Evolutionary conservation across 192 early-diverging fungal genomes (phyloP).

Genomic region (Gamsiella multidivaricata): DNA sequence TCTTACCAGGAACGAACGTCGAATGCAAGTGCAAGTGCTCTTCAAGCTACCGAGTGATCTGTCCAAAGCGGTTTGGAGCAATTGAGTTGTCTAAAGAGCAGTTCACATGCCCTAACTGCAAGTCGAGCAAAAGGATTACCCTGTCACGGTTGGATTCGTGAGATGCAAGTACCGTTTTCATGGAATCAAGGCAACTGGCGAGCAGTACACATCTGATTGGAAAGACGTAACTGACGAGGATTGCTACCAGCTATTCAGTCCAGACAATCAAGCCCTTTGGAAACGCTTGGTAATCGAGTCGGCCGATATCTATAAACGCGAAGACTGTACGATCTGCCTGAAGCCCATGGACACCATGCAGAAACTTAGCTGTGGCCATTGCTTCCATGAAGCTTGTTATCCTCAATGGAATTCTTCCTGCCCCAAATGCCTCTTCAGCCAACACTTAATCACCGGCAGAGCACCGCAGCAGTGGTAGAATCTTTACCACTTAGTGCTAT

Average conservation of each 20-base stretch:
- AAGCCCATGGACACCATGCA: not conserved
- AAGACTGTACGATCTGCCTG: not conserved
- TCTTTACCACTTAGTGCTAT: too few relatives aligned
- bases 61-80: not conserved
- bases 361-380: not conserved
- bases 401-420: not conserved
- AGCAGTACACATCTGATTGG: conserved; percentile 1
- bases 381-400: not conserved
- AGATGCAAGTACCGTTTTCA: too few relatives aligned
- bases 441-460: not conserved
- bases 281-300: conserved; percentile 18
- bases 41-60: not conserved
- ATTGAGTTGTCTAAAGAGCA: not conserved
- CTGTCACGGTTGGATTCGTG: conserved; percentile 1
- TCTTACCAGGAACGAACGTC: too few relatives aligned
- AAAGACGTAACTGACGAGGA: not conserved
- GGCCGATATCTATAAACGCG: not conserved
- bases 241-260: not conserved
- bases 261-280: not conserved
- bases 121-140: not conserved
- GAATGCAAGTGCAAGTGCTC: conserved; percentile 1
- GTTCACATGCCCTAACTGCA: conserved; percentile 7
- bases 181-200: conserved; percentile 5
- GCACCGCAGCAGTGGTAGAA: too few relatives aligned
- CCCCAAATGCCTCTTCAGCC: not conserved